These are phyloP conservation scores for Berkeleyomyces rouxiae DNA, from an alignment of 2,329 filamentous ascomycete species.

Conservation along the genomic window DNA sequence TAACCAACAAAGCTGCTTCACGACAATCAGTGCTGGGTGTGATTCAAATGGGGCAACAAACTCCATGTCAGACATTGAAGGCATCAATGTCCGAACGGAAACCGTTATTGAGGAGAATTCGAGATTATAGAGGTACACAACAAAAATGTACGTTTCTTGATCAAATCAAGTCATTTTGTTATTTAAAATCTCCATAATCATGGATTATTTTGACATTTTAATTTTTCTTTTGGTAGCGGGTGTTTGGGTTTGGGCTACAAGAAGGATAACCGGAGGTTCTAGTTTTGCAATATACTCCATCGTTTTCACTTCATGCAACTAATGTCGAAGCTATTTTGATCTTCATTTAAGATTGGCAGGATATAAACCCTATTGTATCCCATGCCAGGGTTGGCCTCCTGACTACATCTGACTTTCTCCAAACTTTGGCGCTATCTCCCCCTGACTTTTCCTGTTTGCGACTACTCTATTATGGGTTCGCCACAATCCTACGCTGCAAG, in stretches of 20 bases:
- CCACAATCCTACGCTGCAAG: too few species aligned
- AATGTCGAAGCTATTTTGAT: too few species aligned
- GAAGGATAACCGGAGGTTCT: neutral
- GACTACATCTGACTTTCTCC: too few species aligned
- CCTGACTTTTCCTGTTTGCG: too few species aligned
- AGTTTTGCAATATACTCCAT: neutral
- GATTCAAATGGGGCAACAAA: too few species aligned
- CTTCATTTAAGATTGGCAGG: too few species aligned
- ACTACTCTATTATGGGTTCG: too few species aligned
- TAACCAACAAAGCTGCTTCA: neutral
- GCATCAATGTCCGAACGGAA: slow-evolving; percentile 9
- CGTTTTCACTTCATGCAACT: too few species aligned
- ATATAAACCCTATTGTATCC: too few species aligned
- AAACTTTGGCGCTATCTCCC: too few species aligned
- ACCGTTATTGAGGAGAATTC: slow-evolving; percentile 3
- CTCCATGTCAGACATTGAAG: neutral
- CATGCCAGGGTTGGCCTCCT: too few species aligned
- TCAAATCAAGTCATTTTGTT: neutral
- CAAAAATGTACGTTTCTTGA: neutral
- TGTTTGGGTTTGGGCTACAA: neutral
- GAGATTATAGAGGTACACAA: neutral
- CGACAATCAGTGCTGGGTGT: neutral
- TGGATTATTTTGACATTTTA: neutral
- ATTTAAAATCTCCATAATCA: neutral
- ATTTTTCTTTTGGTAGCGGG: neutral